A percentile compares a stretch with the other conserved stretches of the same genome.
Conservation (phyloP, 768 basidiomycete genomes). For the Hebeloma cylindrosporum region DNA sequence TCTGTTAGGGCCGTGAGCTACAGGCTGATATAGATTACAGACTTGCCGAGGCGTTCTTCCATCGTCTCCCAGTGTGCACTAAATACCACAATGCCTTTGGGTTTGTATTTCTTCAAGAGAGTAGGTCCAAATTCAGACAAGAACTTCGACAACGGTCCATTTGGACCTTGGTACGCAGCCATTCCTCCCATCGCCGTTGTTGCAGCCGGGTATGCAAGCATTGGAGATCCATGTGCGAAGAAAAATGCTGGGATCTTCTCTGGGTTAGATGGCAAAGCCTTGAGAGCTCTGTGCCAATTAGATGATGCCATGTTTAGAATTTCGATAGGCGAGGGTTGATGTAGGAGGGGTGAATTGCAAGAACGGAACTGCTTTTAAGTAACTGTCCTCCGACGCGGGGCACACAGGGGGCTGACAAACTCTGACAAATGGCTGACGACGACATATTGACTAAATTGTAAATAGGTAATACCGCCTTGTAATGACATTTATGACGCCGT, state of each 20-base stretch:
- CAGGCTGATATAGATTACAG: neutral
- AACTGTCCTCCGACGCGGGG: too few species aligned
- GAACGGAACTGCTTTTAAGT: too few species aligned
- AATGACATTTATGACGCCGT: too few species aligned
- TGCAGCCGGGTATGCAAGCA: constrained; percentile 41
- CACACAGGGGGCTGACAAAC: too few species aligned
- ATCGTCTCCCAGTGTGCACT: constrained; percentile 81
- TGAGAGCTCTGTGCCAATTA: constrained; percentile 54
- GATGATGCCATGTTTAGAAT: constrained; percentile 18
- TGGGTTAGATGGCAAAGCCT: constrained; percentile 54
- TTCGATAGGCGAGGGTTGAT: constrained; percentile 7
- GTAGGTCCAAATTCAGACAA: constrained; percentile 64
- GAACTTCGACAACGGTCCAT: constrained; percentile 57
- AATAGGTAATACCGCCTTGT: neutral
- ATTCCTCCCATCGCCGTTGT: constrained; percentile 17
- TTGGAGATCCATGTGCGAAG: constrained; percentile 69
- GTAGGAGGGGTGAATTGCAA: too few species aligned
- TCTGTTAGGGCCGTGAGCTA: too few species aligned
- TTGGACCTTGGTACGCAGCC: constrained; percentile 41
- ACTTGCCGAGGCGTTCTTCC: constrained; percentile 55
- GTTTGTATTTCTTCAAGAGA: constrained; percentile 67
- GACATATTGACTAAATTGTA: neutral
- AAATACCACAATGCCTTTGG: constrained; percentile 79
- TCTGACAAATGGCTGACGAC: neutral
- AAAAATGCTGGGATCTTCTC: constrained; percentile 74